These are phyloP conservation scores for Boletus pseudo-olivaceus DNA, from an alignment of 768 basidiomycete genomes.

Conservation along the genomic window DNA sequence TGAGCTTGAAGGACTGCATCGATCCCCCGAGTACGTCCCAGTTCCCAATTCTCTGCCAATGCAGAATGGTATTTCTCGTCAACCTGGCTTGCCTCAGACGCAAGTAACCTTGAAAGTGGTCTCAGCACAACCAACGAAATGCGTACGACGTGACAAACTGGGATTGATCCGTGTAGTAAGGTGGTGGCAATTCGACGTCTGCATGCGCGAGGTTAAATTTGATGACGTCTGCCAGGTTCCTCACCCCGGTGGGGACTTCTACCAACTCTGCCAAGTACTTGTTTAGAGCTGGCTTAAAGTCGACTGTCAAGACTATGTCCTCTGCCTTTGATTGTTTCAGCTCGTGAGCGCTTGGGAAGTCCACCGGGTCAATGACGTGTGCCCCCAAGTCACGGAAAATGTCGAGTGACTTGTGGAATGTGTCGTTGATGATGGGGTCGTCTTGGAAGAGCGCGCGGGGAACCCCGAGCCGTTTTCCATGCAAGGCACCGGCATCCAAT, in stretches of 20 bases:
- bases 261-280: conserved; percentile 45
- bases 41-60: conserved; percentile 43
- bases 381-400: conserved; percentile 40
- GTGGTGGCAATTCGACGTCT: conserved; percentile 40
- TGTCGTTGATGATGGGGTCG: conserved; percentile 24
- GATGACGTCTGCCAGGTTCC: conserved; percentile 55
- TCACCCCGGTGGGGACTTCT: conserved; percentile 57
- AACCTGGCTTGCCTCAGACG: conserved; percentile 27
- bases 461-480: conserved; percentile 44
- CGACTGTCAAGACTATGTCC: conserved; percentile 47
- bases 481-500: conserved; percentile 42
- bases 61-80: conserved; percentile 43
- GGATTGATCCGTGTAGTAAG: conserved; percentile 36
- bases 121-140: conserved; percentile 4
- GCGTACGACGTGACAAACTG: conserved; percentile 20
- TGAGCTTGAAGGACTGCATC: conserved; percentile 47
- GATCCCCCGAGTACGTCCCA: conserved; percentile 52
- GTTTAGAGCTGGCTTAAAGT: conserved; percentile 53
- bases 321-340: conserved; percentile 49
- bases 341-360: conserved; percentile 53
- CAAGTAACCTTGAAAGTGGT: conserved; percentile 15
- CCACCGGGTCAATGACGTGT: conserved; percentile 57
- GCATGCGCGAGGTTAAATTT: conserved; percentile 53
- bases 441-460: conserved; percentile 34
- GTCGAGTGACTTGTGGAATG: conserved; percentile 39